A percentile compares a stretch with the other conserved stretches of the same genome.
Evolutionary conservation across 164 flowering plant species (phyloP).

Genomic region (Cinnamomum micranthum): DNA sequence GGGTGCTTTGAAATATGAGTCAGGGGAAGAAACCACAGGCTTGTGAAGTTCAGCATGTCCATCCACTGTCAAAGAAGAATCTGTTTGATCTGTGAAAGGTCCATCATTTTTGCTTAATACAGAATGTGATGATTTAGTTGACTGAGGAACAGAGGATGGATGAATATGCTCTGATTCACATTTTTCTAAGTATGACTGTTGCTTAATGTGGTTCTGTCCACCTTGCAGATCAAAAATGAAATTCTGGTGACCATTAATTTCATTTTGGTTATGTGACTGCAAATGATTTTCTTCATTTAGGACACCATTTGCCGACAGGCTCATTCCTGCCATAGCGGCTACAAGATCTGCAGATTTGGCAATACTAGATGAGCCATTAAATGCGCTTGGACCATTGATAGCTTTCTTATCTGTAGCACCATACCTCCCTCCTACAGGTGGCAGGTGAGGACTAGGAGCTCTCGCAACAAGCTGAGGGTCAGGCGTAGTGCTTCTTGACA

Average conservation of each 20-base stretch:
- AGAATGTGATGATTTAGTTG: slow-evolving; percentile 31
- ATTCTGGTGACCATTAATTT: slow-evolving; percentile 36
- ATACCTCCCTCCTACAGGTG: slow-evolving; percentile 62
- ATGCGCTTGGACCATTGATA: slow-evolving; percentile 34
- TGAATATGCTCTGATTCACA: slow-evolving; percentile 33
- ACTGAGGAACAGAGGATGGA: slow-evolving; percentile 26
- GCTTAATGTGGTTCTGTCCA: slow-evolving; percentile 39
- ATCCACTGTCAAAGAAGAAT: slow-evolving; percentile 27
- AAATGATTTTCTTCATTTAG: slow-evolving; percentile 39
- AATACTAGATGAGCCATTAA: slow-evolving; percentile 36
- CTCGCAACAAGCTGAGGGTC: slow-evolving; percentile 66
- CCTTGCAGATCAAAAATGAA: slow-evolving; percentile 41
- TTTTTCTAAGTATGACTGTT: slow-evolving; percentile 35
- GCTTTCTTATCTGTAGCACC: slow-evolving; percentile 48
- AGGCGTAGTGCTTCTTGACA: slow-evolving; percentile 75
- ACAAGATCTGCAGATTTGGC: slow-evolving; percentile 47
- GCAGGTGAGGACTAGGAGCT: slow-evolving; percentile 75
- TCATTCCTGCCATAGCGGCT: slow-evolving; percentile 72
- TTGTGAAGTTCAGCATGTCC: slow-evolving; percentile 28
- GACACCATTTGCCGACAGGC: slow-evolving; percentile 40
- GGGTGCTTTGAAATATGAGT: neutral
- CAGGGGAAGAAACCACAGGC: neutral
- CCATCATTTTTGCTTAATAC: slow-evolving; percentile 36
- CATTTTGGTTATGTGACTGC: slow-evolving; percentile 37
- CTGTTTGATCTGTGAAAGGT: slow-evolving; percentile 24